Evolutionary conservation across 345 rosid species (phyloP), one percentile per base, ranked within the genome.

Genomic region (Salix exigua): DNA sequence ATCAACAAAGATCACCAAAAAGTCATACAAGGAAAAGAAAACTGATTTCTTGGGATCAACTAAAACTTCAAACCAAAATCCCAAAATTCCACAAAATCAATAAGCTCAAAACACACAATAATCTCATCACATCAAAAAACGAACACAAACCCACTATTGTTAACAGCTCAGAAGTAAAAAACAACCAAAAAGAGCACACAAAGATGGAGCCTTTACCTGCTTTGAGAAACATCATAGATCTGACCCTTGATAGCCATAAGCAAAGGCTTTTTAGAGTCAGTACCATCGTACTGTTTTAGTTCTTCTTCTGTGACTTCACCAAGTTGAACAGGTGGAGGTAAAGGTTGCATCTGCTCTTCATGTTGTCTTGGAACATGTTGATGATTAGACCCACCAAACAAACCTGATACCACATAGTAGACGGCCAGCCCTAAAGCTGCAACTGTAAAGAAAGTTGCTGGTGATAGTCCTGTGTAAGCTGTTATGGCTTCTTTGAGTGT

Each of bases 161-260:
- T 0, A n/a, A 21, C 50, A 55, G 1, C 40, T 7, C 33, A 14
- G n/a, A 77, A 61, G n/a, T 2, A 12, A 12, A 6, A 66, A 35
- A 14, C 66, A n/a, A 9, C 61, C 16, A 58, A 13, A 17, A 31
- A 25, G 6, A 28, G 6, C 7, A 17, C 63, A 60, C 5, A 74
- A 73, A 68, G 44, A 6, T 70, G 25, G 30, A 5, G 8, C 44
- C 53, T 35, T 28, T 25, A 96, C 98, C 98, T 94, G 98, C 98
- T 92, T 77, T 89, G 97, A 0, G 99, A 91, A 16, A 96, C 97
- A 77, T 96, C 99, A 74, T 94, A 96, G 95, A 96, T 96, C 99
- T 96, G 99, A 55, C 93, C 92, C 88, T 94, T 94, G 82, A 96
- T 94, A 64, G 98, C 98, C 99, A 96, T 94, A 51, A 96, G 96